Evolutionary conservation across 768 basidiomycete species (phyloP).

Genomic region (Pleurotus pulmonarius): DNA sequence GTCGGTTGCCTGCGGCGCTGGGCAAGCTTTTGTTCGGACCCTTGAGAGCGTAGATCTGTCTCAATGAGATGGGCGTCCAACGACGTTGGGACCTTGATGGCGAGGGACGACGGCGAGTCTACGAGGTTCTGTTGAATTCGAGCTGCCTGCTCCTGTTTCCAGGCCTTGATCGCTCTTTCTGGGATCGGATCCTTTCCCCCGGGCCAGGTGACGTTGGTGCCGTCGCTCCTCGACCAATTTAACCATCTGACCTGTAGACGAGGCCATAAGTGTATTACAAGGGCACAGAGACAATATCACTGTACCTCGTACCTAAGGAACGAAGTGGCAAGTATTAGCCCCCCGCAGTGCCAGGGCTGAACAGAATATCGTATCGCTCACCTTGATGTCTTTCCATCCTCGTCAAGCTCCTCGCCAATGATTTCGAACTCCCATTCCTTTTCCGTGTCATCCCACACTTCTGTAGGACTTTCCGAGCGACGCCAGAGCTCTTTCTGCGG

Average conservation of each 20-base stretch:
- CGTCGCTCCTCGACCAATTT: constrained; percentile 46
- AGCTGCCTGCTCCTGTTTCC: constrained; percentile 27
- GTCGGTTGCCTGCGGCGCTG: constrained; percentile 1
- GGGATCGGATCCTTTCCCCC: constrained; percentile 11
- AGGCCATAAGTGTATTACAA: neutral
- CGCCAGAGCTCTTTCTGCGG: constrained; percentile 6
- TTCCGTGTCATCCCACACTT: constrained; percentile 16
- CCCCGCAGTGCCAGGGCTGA: constrained; percentile 1
- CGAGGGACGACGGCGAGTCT: constrained; percentile 26
- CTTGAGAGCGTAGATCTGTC: constrained; percentile 41
- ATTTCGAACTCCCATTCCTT: constrained; percentile 30
- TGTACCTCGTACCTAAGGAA: constrained; percentile 28
- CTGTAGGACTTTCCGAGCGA: constrained; percentile 1
- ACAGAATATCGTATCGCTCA: constrained; percentile 9
- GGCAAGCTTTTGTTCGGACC: constrained; percentile 40
- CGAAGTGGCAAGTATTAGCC: neutral
- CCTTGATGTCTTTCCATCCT: constrained; percentile 22
- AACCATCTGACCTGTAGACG: constrained; percentile 45
- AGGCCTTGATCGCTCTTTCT: constrained; percentile 14
- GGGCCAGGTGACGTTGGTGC: constrained; percentile 55
- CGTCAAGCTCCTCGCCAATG: constrained; percentile 37
- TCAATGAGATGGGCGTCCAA: constrained; percentile 39
- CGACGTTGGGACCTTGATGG: constrained; percentile 35
- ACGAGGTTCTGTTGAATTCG: constrained; percentile 25
- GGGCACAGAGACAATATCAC: neutral